Evolutionary conservation across 169 alveolate genomes (phyloP).

Genomic region (Toxoplasma gondii): DNA sequence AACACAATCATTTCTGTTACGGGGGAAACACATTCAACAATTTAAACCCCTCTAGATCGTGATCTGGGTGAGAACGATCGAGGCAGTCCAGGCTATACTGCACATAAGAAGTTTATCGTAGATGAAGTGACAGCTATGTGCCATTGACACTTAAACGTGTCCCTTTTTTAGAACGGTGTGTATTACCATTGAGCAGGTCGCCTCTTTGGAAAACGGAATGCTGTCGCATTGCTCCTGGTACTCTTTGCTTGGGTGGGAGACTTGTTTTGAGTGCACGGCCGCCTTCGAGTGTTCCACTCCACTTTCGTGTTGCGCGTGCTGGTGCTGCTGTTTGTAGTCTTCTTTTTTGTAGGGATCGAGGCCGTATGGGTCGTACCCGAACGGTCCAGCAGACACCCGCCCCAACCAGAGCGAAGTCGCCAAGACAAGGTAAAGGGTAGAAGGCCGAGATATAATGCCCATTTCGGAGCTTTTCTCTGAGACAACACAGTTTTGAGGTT

Average conservation of each 20-base stretch:
- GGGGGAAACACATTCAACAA: too few species aligned
- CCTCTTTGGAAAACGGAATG: conserved; percentile 33
- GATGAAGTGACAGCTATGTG: too few species aligned
- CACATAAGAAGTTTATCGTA: too few species aligned
- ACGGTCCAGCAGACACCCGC: neutral
- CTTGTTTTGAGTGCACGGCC: conserved; percentile 24
- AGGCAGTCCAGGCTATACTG: too few species aligned
- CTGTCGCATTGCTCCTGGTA: conserved; percentile 16
- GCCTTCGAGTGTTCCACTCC: neutral
- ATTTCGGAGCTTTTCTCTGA: neutral
- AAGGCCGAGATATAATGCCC: neutral
- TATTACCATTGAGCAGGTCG: conserved; percentile 23
- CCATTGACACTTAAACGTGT: too few species aligned
- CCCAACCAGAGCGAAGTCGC: neutral
- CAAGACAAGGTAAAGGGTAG: neutral
- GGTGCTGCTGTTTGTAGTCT: neutral
- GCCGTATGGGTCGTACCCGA: neutral
- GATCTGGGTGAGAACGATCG: too few species aligned
- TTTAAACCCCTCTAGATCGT: too few species aligned
- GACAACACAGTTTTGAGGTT: neutral
- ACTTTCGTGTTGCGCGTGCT: neutral
- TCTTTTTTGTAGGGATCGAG: conserved; percentile 1
- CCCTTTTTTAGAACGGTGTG: too few species aligned
- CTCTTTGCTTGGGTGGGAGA: neutral
- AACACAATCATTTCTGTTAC: too few species aligned